Percentiles rank a stretch among this genome's conserved stretches.
These are phyloP conservation scores for Inosperma sp. DNA, from an alignment of 768 basidiomycete genomes.

Conservation along the genomic window DNA sequence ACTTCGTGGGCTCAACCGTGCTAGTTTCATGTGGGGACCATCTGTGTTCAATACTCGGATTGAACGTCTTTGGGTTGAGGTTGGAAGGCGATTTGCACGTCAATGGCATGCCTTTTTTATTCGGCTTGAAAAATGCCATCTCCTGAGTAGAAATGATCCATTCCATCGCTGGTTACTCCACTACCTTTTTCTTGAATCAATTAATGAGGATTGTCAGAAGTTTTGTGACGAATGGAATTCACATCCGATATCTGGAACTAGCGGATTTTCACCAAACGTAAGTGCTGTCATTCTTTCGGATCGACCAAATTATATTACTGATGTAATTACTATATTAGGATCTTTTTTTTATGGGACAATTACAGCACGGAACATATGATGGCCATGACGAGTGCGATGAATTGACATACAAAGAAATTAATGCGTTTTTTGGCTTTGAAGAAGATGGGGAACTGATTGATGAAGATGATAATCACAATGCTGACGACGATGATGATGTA, in stretches of 20 bases:
- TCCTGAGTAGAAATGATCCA: constrained; percentile 26
- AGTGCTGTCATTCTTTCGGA: too few species aligned
- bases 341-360: constrained; percentile 6
- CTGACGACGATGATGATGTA: neutral
- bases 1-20: constrained; percentile 11
- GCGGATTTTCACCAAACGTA: constrained; percentile 1
- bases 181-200: constrained; percentile 32
- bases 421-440: constrained; percentile 10
- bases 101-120: constrained; percentile 42
- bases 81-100: constrained; percentile 35
- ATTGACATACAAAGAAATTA: constrained; percentile 11
- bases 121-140: constrained; percentile 32
- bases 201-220: constrained; percentile 33
- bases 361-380: constrained; percentile 7
- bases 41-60: constrained; percentile 42
- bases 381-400: constrained; percentile 8
- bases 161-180: constrained; percentile 41
- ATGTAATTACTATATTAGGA: constrained; percentile 10
- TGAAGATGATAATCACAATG: neutral
- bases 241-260: constrained; percentile 30
- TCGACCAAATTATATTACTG: neutral
- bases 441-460: constrained; percentile 2
- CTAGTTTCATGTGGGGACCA: constrained; percentile 35
- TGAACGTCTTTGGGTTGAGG: constrained; percentile 43
- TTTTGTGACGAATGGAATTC: constrained; percentile 39